phyloP scores from a whole-genome alignment of 83 land plant species.

The Picea mariana region DNA sequence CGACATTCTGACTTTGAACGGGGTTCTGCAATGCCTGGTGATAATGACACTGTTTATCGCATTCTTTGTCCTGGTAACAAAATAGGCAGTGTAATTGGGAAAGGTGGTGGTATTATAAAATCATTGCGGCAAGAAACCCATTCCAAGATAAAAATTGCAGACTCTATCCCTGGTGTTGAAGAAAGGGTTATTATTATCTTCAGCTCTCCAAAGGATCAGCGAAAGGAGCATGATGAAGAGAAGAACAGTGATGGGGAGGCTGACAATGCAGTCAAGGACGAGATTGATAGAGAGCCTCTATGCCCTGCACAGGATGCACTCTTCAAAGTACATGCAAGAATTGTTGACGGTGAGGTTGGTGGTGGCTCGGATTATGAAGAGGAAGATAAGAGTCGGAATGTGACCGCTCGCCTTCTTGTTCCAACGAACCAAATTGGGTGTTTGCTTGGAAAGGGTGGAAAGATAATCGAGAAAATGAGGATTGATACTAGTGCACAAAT shows the following conservation, averaged over 20 bases:
- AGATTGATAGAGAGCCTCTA: slow-evolving; percentile 19
- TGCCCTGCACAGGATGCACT: slow-evolving; percentile 67
- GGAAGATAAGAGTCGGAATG: slow-evolving; percentile 24
- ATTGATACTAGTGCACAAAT: slow-evolving; percentile 66
- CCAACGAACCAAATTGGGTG: slow-evolving; percentile 61
- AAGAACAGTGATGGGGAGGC: slow-evolving; percentile 5
- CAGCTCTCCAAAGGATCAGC: slow-evolving; percentile 16
- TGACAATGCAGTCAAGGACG: neutral
- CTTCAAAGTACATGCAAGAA: slow-evolving; percentile 43
- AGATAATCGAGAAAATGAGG: slow-evolving; percentile 51
- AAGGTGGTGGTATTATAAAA: neutral
- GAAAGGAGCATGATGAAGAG: slow-evolving; percentile 3
- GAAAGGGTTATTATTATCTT: slow-evolving; percentile 61
- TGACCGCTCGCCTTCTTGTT: slow-evolving; percentile 53
- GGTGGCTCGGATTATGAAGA: slow-evolving; percentile 26
- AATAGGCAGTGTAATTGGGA: slow-evolving; percentile 67
- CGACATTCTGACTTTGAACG: slow-evolving; percentile 20
- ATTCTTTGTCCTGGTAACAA: slow-evolving; percentile 60
- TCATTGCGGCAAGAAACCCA: slow-evolving; percentile 51
- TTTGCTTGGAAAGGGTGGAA: slow-evolving; percentile 62
- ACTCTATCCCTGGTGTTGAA: slow-evolving; percentile 50
- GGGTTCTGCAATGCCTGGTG: slow-evolving; percentile 11
- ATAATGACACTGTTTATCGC: slow-evolving; percentile 47
- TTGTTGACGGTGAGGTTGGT: slow-evolving; percentile 34
- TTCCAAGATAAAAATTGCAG: slow-evolving; percentile 63